phyloP scores from a whole-genome alignment of 495 filamentous ascomycete genomes.

The Tuber indicum region DNA sequence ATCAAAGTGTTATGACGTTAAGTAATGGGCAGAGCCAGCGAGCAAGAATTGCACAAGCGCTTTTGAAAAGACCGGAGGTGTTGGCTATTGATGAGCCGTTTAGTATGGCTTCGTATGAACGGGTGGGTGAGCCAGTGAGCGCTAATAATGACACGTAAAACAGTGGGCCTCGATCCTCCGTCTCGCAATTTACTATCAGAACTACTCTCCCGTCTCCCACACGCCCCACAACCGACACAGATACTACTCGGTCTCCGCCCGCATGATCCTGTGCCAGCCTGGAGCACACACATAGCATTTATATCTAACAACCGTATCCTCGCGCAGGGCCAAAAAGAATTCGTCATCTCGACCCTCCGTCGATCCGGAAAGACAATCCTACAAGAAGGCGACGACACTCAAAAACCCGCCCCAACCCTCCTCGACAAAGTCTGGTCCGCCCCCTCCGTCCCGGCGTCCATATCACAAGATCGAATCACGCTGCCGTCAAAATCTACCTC shows the following conservation, averaged over 20 bases:
- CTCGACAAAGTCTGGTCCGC: slow-evolving; percentile 39
- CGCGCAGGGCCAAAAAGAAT: slow-evolving; percentile 52
- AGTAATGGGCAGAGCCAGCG: slow-evolving; percentile 89
- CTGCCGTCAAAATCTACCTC: slow-evolving; percentile 25
- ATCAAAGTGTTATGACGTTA: slow-evolving; percentile 75
- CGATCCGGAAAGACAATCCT: slow-evolving; percentile 47
- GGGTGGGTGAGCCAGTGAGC: background rate
- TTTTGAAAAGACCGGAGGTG: slow-evolving; percentile 71
- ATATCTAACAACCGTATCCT: slow-evolving; percentile 57
- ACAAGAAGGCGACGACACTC: slow-evolving; percentile 48
- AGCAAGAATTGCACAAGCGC: slow-evolving; percentile 76
- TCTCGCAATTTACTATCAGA: slow-evolving; percentile 62
- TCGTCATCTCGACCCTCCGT: slow-evolving; percentile 49
- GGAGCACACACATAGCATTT: slow-evolving; percentile 76
- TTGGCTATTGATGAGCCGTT: slow-evolving; percentile 90
- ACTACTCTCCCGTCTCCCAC: slow-evolving; percentile 55
- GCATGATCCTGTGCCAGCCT: slow-evolving; percentile 78
- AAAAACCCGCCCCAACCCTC: slow-evolving; percentile 11
- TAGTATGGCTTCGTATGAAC: slow-evolving; percentile 48
- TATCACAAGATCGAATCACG: background rate
- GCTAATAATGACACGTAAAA: slow-evolving; percentile 13
- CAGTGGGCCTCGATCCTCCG: slow-evolving; percentile 82
- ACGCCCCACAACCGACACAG: slow-evolving; percentile 60
- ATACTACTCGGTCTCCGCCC: slow-evolving; percentile 71
- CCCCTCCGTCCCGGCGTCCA: slow-evolving; percentile 38